These are phyloP conservation scores for Starmerella khaoyaiensis DNA, from an alignment of 805 yeast genomes.

Conservation along the genomic window DNA sequence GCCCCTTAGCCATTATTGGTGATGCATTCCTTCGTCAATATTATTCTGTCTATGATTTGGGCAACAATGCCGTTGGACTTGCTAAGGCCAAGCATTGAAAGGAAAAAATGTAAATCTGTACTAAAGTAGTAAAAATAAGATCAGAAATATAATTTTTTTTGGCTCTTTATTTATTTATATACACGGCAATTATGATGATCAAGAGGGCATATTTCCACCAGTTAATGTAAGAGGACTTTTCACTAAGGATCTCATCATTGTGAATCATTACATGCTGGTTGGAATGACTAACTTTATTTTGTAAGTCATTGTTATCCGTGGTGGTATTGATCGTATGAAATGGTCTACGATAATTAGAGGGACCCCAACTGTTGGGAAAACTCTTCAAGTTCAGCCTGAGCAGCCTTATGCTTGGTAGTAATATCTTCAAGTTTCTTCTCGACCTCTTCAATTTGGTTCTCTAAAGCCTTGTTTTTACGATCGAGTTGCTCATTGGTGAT, in stretches of 20 bases:
- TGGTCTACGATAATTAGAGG: no score
- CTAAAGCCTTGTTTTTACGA: slow-evolving; percentile 83
- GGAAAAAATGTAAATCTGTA: not conserved
- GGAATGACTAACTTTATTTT: no score
- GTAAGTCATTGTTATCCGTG: no score
- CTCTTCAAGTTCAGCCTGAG: slow-evolving; percentile 90
- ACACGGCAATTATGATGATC: no score
- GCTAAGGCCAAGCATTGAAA: slow-evolving; percentile 50
- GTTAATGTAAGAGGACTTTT: no score
- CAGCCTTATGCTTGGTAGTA: slow-evolving; percentile 63
- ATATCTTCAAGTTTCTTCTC: slow-evolving; percentile 86
- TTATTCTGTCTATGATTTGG: slow-evolving; percentile 87
- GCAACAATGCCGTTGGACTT: slow-evolving; percentile 85
- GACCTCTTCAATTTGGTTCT: slow-evolving; percentile 80
- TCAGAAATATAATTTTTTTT: not conserved
- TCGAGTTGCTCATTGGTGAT: slow-evolving; percentile 92
- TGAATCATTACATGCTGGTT: no score
- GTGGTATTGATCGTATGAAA: no score
- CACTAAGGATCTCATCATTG: no score
- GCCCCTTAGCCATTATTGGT: slow-evolving; percentile 91
- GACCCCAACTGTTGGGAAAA: slow-evolving; percentile 89
- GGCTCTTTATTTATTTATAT: not conserved
- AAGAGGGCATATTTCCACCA: no score
- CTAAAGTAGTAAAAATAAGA: not conserved
- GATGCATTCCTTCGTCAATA: slow-evolving; percentile 93